These are phyloP conservation scores for Atkinsonella texensis DNA, from an alignment of 2,329 filamentous ascomycete genomes.

Conservation along the genomic window DNA sequence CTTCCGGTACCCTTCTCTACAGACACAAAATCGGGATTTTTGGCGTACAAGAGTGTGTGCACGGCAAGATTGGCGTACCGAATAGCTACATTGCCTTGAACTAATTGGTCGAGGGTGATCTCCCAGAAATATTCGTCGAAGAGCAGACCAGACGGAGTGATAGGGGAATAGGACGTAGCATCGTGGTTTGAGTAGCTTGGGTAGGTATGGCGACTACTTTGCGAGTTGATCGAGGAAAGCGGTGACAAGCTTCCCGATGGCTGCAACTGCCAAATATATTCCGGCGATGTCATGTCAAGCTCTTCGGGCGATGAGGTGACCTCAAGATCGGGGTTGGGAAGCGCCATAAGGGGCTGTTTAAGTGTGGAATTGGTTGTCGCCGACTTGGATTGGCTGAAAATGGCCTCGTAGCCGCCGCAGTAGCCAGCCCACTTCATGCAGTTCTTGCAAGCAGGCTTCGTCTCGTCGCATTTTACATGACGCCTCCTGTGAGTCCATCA, in stretches of 20 bases:
- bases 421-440: constrained; percentile 24
- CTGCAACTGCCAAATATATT: constrained; percentile 4
- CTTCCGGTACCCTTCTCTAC: constrained; percentile 5
- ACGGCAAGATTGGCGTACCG: constrained; percentile 26
- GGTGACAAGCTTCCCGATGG: constrained; percentile 1
- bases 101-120: constrained; percentile 21
- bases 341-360: constrained; percentile 2
- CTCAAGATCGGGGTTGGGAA: constrained; percentile 2
- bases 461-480: constrained; percentile 25
- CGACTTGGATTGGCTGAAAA: neutral
- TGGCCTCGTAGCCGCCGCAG: constrained; percentile 19
- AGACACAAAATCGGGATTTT: constrained; percentile 7
- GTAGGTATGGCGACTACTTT: neutral
- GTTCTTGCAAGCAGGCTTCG: constrained; percentile 21
- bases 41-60: constrained; percentile 21
- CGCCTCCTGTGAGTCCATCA: constrained; percentile 14
- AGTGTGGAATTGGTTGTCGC: neutral
- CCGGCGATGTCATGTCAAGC: neutral
- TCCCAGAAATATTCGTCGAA: constrained; percentile 25
- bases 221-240: constrained; percentile 4
- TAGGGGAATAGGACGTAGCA: neutral
- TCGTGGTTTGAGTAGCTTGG: neutral
- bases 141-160: constrained; percentile 7
- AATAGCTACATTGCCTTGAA: constrained; percentile 20
- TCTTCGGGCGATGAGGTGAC: constrained; percentile 6